Evolutionary conservation across 148 eudicot genomes (phyloP).

Genomic region (Arbutus unedo): DNA sequence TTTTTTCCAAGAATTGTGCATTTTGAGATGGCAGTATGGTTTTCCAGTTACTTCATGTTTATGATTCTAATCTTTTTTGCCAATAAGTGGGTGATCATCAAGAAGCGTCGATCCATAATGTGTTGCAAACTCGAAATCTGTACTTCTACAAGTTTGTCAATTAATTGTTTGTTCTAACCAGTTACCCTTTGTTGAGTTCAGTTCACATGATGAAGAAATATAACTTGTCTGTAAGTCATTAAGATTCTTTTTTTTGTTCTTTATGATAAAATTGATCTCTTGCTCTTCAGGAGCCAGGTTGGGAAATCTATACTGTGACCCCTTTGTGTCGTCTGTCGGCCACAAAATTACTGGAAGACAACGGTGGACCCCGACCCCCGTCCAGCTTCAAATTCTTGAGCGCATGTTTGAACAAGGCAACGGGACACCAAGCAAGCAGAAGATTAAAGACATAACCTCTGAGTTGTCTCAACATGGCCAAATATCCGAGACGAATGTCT

Average conservation of each 20-base stretch:
- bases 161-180: not conserved
- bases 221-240: not conserved
- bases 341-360: constrained; percentile 74
- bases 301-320: constrained; percentile 73
- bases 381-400: constrained; percentile 84
- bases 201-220: not conserved
- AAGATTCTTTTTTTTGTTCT: not conserved
- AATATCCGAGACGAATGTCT: constrained; percentile 89
- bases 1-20: not conserved
- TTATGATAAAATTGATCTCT: constrained; percentile 3
- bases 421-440: constrained; percentile 92
- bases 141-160: not conserved
- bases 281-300: constrained; percentile 61
- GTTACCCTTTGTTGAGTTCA: no score
- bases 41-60: not conserved
- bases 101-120: not conserved
- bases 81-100: not conserved
- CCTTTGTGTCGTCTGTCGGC: constrained; percentile 62
- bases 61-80: not conserved
- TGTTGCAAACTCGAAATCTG: not conserved
- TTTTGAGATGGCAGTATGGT: no score
- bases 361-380: constrained; percentile 87
- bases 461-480: constrained; percentile 83
- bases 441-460: constrained; percentile 76
- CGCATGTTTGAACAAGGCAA: constrained; percentile 82